phyloP scores from a whole-genome alignment of 495 filamentous ascomycete genomes.

The Trichoderma parareesei region DNA sequence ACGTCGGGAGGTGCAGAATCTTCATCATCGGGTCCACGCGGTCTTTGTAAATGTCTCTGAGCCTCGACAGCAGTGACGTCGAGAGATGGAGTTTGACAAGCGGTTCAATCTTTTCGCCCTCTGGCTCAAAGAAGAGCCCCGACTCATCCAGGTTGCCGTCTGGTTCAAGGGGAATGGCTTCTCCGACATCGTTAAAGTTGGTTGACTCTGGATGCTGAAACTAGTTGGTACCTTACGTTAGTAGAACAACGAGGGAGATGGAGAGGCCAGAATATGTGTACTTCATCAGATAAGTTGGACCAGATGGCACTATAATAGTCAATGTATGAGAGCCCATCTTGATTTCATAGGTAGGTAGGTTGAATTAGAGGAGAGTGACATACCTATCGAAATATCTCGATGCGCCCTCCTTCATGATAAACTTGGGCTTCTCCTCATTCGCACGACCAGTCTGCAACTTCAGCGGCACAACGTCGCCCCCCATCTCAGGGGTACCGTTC shows the following conservation, averaged over 20 bases:
- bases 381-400: constrained; percentile 20
- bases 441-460: background rate
- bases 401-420: constrained; percentile 16
- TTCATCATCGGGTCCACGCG: constrained; percentile 63
- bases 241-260: background rate
- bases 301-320: background rate
- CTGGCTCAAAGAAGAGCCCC: background rate
- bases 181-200: constrained; percentile 1
- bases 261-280: background rate
- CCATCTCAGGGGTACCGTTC: background rate
- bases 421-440: constrained; percentile 14
- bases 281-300: background rate
- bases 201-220: background rate
- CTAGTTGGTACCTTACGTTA: background rate
- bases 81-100: background rate
- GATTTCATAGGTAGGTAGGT: background rate
- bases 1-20: constrained; percentile 56
- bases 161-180: constrained; percentile 7
- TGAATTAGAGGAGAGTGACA: background rate
- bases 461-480: background rate
- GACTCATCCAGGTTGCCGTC: background rate
- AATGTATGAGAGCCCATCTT: background rate
- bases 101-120: background rate
- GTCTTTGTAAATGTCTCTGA: constrained; percentile 39
- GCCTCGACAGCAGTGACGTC: background rate